phyloP scores from a whole-genome alignment of 1,284 basidiomycete species.

The Gomphus bonarii region DNA sequence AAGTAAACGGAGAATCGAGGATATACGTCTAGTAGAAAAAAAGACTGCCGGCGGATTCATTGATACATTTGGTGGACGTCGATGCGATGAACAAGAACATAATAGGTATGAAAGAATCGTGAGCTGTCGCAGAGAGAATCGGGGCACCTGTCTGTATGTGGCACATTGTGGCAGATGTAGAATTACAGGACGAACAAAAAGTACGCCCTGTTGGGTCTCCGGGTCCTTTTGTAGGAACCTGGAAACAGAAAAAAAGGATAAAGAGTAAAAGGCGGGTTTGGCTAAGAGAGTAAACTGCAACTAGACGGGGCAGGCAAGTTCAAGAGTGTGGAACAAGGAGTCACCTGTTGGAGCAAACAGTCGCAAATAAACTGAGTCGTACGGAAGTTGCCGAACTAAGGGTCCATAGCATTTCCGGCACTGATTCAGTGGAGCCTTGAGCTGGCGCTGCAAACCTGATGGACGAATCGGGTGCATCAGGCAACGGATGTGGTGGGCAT shows the following conservation, averaged over 20 bases:
- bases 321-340: not conserved
- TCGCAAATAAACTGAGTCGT: not conserved
- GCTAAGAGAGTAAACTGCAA: not conserved
- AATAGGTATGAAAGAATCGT: not conserved
- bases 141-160: conserved; percentile 1
- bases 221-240: not conserved
- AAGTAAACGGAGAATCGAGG: not conserved
- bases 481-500: not conserved
- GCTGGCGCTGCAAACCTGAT: not conserved
- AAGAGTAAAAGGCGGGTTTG: not conserved
- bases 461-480: not conserved
- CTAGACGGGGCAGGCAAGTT: not conserved
- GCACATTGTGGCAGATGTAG: conserved; percentile 4
- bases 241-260: not conserved
- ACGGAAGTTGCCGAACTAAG: not conserved
- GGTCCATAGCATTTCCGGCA: not conserved
- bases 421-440: not conserved
- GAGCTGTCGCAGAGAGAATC: not conserved
- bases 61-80: conserved; percentile 8
- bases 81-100: not conserved
- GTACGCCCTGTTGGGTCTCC: conserved; percentile 7
- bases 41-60: conserved; percentile 9
- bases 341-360: conserved; percentile 1
- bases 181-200: conserved; percentile 4
- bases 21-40: conserved; percentile 11